Percentiles rank a stretch among this genome's conserved stretches.
These are phyloP conservation scores for Grosmannia huntii DNA, from an alignment of 2,329 filamentous ascomycete species.

Conservation along the genomic window DNA sequence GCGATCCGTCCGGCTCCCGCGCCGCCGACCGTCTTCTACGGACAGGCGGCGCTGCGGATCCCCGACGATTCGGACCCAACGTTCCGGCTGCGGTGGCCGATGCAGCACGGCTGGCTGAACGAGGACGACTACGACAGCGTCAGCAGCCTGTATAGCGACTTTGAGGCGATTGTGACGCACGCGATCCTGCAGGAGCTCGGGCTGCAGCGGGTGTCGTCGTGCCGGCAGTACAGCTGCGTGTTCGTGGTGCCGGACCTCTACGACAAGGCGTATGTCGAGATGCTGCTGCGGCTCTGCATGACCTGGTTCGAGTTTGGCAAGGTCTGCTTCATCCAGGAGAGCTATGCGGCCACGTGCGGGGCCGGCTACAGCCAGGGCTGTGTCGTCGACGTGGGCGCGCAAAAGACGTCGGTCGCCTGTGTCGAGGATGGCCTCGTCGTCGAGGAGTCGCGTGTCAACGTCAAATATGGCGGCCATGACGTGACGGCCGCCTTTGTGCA, in stretches of 20 bases:
- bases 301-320: conserved; percentile 80
- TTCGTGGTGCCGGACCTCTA: conserved; percentile 95
- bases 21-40: conserved; percentile 56
- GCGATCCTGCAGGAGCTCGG: conserved; percentile 78
- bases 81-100: conserved; percentile 88
- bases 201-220: conserved; percentile 63
- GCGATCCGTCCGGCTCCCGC: no score
- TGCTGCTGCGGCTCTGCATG: conserved; percentile 73
- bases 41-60: conserved; percentile 69
- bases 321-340: conserved; percentile 92
- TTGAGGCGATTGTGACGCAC: conserved; percentile 75
- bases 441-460: conserved; percentile 86
- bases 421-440: conserved; percentile 93
- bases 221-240: conserved; percentile 89
- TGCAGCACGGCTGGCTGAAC: conserved; percentile 77
- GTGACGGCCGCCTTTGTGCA: conserved; percentile 91
- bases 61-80: conserved; percentile 80
- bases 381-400: conserved; percentile 89
- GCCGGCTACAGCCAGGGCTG: conserved; percentile 90
- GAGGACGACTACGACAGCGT: conserved; percentile 76
- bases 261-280: conserved; percentile 83
- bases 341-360: conserved; percentile 85
- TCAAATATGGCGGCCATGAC: conserved; percentile 88
- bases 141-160: conserved; percentile 72
- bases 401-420: conserved; percentile 94